Base-by-base conservation (phyloP, 257 asterid genomes). In the Misopates orontium region DNA sequence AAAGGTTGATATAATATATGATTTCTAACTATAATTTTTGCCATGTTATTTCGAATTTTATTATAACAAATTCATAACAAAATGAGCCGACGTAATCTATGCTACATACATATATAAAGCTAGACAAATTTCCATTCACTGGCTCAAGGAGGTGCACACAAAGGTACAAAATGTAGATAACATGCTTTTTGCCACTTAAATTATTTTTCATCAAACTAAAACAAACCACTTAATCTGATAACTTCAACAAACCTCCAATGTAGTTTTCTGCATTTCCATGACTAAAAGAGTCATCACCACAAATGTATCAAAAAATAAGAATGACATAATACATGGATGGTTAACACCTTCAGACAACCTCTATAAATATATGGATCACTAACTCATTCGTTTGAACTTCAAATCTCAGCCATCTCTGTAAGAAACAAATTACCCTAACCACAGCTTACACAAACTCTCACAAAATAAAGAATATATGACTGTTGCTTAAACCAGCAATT, bases 401-500 rank as follows among this genome's bases (percentile, higher is more conserved):
- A n/a, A 49, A 4, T 6, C 21, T 49, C 21, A 18, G 20, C 55
- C 11, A 10, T n/a, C 22, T n/a, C 2, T n/a, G 55, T 18, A 49
- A 49, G 8, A 49, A 20, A 10, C 20, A 49, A 62, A 42, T 8
- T 18, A 21, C n/a, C 64, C 61, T 18, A 36, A 73, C 64, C 57
- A 62, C 40, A 50, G 55, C 15, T 40, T 55, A 59, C n/a, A 56
- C 57, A 16, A 62, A 73, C 31, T 69, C 64, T 55, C 64, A 55
- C 54, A 3, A 28, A 58, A 69, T 48, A 36, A 57, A 67, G 51
- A 64, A 73, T 80, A 70, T 80, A 80, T 89, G 79, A 66, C 75
- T 61, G 62, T 54, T 63, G 57, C 71, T 56, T 44, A 39, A 64
- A 36, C 72, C 62, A 56, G 19, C 20, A 24, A 60, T 71, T 18